A percentile compares a stretch with the other conserved stretches of the same genome.
Conservation (phyloP, 768 basidiomycete genomes). For the Suillus cothurnatus region DNA sequence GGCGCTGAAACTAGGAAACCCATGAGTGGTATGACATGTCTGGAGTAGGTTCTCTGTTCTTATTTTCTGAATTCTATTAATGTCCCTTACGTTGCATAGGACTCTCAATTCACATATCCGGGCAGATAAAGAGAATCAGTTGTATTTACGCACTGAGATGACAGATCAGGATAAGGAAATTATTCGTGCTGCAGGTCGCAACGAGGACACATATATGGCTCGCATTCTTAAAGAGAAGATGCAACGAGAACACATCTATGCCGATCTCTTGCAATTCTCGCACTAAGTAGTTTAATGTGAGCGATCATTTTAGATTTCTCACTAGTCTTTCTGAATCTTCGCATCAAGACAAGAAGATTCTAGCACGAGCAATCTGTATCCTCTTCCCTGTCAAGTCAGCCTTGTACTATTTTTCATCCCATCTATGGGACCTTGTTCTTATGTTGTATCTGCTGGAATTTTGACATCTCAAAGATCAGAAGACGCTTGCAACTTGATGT, state of each 20-base stretch:
- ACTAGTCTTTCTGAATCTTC: neutral
- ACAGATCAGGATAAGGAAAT: neutral
- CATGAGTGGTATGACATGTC: neutral
- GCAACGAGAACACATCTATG: neutral
- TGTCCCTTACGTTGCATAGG: neutral
- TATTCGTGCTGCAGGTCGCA: neutral
- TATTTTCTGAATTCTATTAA: neutral
- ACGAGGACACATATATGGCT: neutral
- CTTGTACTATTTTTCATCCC: neutral
- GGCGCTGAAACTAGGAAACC: neutral
- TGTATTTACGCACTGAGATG: neutral
- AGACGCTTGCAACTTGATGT: neutral
- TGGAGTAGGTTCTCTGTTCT: neutral
- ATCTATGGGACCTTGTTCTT: neutral
- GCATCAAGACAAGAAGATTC: neutral
- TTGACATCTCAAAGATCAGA: neutral
- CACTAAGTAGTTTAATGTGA: neutral
- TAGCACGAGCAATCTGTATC: neutral
- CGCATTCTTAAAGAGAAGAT: neutral
- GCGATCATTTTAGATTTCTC: neutral
- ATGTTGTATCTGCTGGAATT: neutral
- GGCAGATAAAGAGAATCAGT: neutral
- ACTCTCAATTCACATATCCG: neutral
- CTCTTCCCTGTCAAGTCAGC: neutral
- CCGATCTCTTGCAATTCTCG: neutral